Evolutionary conservation across 371 early-diverging fungal species (phyloP).

Genomic region (Mucor sp.): DNA sequence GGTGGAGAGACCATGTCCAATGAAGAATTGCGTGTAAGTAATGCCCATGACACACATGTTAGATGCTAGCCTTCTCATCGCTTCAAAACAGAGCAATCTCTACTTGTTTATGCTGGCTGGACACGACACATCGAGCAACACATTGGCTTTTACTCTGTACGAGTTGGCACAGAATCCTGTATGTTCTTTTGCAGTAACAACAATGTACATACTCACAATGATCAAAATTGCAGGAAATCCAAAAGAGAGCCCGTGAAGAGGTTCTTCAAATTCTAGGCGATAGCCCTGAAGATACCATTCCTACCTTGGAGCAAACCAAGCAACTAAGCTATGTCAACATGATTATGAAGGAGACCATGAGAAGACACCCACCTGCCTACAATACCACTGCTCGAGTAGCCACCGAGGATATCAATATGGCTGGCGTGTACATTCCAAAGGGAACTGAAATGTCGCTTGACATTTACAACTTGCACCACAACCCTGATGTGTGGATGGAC

Average conservation of each 20-base stretch:
- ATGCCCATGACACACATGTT: no score
- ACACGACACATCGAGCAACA: conserved; percentile 58
- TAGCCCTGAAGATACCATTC: conserved; percentile 37
- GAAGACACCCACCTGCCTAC: conserved; percentile 38
- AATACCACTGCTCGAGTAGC: conserved; percentile 25
- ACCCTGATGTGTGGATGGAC: conserved; percentile 38
- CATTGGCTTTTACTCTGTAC: conserved; percentile 45
- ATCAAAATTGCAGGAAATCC: conserved; percentile 32
- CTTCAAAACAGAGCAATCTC: conserved; percentile 20
- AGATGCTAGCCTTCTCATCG: background rate
- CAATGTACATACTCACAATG: background rate
- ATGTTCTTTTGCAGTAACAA: background rate
- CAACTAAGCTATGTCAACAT: conserved; percentile 45
- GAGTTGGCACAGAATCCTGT: conserved; percentile 49
- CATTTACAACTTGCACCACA: conserved; percentile 36
- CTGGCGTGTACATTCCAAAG: conserved; percentile 43
- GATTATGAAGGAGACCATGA: conserved; percentile 45
- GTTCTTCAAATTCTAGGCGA: conserved; percentile 57
- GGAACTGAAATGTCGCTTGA: conserved; percentile 39
- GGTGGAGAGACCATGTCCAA: conserved; percentile 27
- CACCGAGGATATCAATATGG: conserved; percentile 37
- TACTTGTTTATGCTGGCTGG: conserved; percentile 48
- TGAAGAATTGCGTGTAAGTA: conserved; percentile 44
- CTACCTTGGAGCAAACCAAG: conserved; percentile 45
- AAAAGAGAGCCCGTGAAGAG: conserved; percentile 52